phyloP scores from a whole-genome alignment of 352 stramenopile species.

The Hyaloperonospora brassicae region DNA sequence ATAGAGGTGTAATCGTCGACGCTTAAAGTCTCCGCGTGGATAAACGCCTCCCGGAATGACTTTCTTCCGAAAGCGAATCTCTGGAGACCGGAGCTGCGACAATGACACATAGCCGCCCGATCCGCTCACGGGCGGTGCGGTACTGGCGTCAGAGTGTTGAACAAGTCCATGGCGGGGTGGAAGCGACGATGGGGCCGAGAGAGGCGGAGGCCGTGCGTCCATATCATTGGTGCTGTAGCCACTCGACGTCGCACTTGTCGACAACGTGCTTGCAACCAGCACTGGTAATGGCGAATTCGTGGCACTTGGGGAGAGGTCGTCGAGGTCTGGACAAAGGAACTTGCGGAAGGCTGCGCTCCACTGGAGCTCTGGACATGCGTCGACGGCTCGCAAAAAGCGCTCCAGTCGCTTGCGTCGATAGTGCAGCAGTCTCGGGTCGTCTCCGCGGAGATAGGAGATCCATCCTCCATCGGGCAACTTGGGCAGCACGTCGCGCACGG shows the following conservation, averaged over 20 bases:
- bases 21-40: slow-evolving; percentile 51
- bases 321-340: slow-evolving; percentile 58
- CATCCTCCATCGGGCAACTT: slow-evolving; percentile 63
- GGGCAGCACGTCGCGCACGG: slow-evolving; percentile 40
- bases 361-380: slow-evolving; percentile 48
- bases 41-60: slow-evolving; percentile 25
- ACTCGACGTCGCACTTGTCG: slow-evolving; percentile 12
- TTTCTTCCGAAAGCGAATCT: slow-evolving; percentile 66
- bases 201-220: slow-evolving; percentile 13
- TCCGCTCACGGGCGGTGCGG: slow-evolving; percentile 30
- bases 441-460: slow-evolving; percentile 65
- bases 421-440: slow-evolving; percentile 64
- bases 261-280: slow-evolving; percentile 26
- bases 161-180: slow-evolving; percentile 13
- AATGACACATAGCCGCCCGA: slow-evolving; percentile 66
- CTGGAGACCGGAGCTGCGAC: slow-evolving; percentile 59
- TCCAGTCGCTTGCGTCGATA: slow-evolving; percentile 57
- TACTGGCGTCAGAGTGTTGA: slow-evolving; percentile 10
- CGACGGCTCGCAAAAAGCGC: slow-evolving; percentile 49
- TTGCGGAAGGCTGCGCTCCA: slow-evolving; percentile 47
- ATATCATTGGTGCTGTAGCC: slow-evolving; percentile 23
- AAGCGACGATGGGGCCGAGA: slow-evolving; percentile 15
- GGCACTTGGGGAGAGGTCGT: slow-evolving; percentile 22
- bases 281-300: slow-evolving; percentile 9
- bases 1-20: slow-evolving; percentile 37